A percentile compares a stretch with the other conserved stretches of the same genome.
phyloP scores from a whole-genome alignment of 345 rosid species.

The Syzygium oleosum region DNA sequence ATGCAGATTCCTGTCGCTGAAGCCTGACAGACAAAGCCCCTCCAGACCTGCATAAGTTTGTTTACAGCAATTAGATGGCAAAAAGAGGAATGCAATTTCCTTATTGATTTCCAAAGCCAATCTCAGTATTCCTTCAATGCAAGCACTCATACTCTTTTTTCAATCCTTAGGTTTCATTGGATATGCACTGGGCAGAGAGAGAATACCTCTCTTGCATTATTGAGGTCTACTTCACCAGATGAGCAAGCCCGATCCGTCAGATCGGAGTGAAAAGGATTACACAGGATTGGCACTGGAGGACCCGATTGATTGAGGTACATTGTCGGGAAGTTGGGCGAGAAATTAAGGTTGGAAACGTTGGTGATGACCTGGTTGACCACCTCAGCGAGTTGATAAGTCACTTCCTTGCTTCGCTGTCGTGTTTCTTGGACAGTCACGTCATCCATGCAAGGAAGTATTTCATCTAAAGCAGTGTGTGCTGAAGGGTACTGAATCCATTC shows the following conservation, averaged over 20 bases:
- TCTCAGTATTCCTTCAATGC: neutral
- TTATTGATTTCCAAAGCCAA: neutral
- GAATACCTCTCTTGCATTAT: constrained; percentile 73
- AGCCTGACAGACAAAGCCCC: constrained; percentile 64
- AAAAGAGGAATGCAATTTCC: neutral
- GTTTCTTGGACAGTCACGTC: constrained; percentile 76
- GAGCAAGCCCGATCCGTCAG: constrained; percentile 57
- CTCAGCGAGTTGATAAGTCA: constrained; percentile 65
- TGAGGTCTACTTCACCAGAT: constrained; percentile 57
- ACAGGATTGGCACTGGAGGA: constrained; percentile 69
- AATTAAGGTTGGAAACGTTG: constrained; percentile 90
- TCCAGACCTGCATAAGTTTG: constrained; percentile 54
- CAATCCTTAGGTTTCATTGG: neutral
- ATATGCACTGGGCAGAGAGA: neutral
- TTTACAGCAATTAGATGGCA: neutral
- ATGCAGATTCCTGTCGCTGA: constrained; percentile 49
- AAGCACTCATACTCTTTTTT: neutral
- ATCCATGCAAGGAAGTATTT: constrained; percentile 83
- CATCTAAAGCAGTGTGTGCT: constrained; percentile 78
- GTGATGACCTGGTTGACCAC: constrained; percentile 78
- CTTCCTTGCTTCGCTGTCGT: constrained; percentile 52
- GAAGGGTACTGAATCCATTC: constrained; percentile 81
- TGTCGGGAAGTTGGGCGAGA: constrained; percentile 68
- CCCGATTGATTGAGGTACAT: constrained; percentile 92
- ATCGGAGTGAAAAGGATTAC: constrained; percentile 69